Conservation (phyloP, 2,329 filamentous ascomycete genomes). For the Cercospora sojina region DNA sequence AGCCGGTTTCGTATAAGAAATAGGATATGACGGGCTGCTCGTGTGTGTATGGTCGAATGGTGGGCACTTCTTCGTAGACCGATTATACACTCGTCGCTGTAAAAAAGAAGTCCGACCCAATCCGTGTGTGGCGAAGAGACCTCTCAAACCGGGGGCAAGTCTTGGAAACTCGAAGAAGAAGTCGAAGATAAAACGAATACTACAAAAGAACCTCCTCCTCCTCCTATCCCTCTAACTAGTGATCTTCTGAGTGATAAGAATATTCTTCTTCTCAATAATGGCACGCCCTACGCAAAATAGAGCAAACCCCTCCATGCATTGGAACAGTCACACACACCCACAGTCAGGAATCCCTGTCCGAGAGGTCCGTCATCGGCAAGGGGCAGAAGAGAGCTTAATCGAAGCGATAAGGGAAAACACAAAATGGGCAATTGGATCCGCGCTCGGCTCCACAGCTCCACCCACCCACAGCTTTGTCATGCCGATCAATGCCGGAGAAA, state of each 20-base stretch:
- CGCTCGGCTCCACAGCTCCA: background rate
- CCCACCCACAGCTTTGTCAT: background rate
- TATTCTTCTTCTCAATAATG: background rate
- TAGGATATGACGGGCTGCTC: no score
- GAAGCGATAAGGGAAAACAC: background rate
- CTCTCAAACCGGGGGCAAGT: background rate
- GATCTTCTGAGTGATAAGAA: background rate
- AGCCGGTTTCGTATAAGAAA: no score
- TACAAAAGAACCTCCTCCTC: background rate
- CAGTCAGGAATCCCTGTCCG: background rate
- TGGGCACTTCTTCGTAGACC: background rate
- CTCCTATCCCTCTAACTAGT: background rate
- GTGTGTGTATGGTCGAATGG: no score
- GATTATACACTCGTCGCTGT: background rate
- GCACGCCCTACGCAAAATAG: background rate
- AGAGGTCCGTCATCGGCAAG: background rate
- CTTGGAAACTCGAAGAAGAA: background rate
- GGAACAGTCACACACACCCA: background rate
- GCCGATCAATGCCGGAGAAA: background rate
- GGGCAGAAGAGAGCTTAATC: background rate
- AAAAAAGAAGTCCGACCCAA: background rate
- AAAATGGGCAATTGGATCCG: background rate
- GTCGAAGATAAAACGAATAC: no score
- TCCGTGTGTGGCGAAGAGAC: background rate
- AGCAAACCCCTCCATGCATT: background rate